A percentile compares a stretch with the other conserved stretches of the same genome.
Conservation (phyloP, 1,139 yeast species). For the Candida gigantensis region DNA sequence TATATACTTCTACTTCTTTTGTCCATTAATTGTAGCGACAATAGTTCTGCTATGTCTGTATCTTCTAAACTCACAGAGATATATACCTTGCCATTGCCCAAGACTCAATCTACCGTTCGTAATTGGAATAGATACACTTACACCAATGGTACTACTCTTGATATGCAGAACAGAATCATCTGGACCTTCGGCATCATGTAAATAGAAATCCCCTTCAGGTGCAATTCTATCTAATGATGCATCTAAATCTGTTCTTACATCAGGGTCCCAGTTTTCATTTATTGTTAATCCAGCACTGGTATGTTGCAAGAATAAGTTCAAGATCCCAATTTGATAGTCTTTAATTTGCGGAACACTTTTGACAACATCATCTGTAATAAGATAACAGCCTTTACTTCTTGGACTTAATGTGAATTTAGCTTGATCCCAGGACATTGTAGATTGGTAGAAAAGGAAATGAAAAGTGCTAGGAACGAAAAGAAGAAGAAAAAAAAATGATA, state of each 20-base stretch:
- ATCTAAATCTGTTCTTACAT: slow-evolving; percentile 69
- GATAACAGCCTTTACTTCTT: slow-evolving; percentile 66
- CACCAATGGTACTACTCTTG: slow-evolving; percentile 66
- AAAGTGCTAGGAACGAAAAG: neutral
- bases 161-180: slow-evolving; percentile 87
- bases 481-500: neutral
- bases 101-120: slow-evolving; percentile 64
- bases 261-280: slow-evolving; percentile 81
- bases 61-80: slow-evolving; percentile 70
- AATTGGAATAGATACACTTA: slow-evolving; percentile 66
- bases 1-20: slow-evolving; percentile 23
- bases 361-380: slow-evolving; percentile 67
- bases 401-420: slow-evolving; percentile 56
- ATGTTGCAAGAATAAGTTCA: slow-evolving; percentile 72
- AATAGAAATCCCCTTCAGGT: slow-evolving; percentile 67
- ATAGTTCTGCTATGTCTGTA: slow-evolving; percentile 63
- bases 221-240: slow-evolving; percentile 62
- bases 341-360: slow-evolving; percentile 58
- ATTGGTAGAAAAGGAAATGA: neutral
- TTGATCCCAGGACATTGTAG: slow-evolving; percentile 48
- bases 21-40: slow-evolving; percentile 75
- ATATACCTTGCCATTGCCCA: slow-evolving; percentile 88
- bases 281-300: slow-evolving; percentile 76
- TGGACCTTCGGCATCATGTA: slow-evolving; percentile 74
- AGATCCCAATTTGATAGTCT: slow-evolving; percentile 60